A percentile compares a stretch with the other conserved stretches of the same genome.
Evolutionary conservation across 495 filamentous ascomycete genomes (phyloP).

Genomic region (Talaromyces adpressus): DNA sequence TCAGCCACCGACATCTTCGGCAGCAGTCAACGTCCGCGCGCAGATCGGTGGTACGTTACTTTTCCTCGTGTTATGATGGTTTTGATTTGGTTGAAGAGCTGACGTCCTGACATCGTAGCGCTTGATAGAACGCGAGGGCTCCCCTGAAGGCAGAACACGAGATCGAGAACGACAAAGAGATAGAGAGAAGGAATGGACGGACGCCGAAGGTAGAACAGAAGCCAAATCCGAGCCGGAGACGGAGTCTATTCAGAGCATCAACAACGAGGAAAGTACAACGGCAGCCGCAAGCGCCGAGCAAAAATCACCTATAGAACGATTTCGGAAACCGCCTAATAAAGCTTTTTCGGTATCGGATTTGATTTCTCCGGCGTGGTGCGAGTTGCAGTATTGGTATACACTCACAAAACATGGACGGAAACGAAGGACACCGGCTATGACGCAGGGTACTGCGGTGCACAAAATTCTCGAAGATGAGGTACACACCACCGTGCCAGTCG

Average conservation of each 20-base stretch:
- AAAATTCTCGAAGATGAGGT: slow-evolving; percentile 80
- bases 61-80: neutral
- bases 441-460: slow-evolving; percentile 67
- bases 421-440: slow-evolving; percentile 74
- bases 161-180: slow-evolving; percentile 27
- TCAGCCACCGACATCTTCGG: neutral
- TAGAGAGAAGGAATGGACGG: slow-evolving; percentile 24
- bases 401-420: slow-evolving; percentile 71
- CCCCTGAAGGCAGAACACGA: slow-evolving; percentile 35
- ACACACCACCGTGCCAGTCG: slow-evolving; percentile 65
- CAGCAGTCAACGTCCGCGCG: neutral
- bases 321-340: slow-evolving; percentile 68
- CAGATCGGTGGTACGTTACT: slow-evolving; percentile 19
- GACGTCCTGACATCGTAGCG: slow-evolving; percentile 52
- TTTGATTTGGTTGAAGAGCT: slow-evolving; percentile 25
- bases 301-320: slow-evolving; percentile 63
- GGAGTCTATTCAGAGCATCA: neutral
- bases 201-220: slow-evolving; percentile 7
- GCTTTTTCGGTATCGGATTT: slow-evolving; percentile 87
- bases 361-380: slow-evolving; percentile 87
- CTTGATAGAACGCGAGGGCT: slow-evolving; percentile 53
- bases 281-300: neutral
- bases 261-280: slow-evolving; percentile 5
- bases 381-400: slow-evolving; percentile 86
- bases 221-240: neutral